Evolutionary conservation across 352 stramenopile species (phyloP).

Genomic region (Globisporangium radiosum): DNA sequence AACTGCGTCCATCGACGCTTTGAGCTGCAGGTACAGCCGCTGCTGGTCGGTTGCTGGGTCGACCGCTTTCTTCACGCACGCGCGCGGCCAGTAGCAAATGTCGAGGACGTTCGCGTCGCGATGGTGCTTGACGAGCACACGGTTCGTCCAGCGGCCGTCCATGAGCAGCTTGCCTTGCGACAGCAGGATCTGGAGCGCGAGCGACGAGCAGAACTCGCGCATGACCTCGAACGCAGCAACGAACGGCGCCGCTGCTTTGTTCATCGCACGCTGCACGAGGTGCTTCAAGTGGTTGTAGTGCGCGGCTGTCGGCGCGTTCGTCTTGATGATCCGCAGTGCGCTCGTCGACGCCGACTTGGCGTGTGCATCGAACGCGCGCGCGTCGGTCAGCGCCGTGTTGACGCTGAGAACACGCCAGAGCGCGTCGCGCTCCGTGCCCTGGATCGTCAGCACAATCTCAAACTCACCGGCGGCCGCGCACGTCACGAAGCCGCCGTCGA

Average conservation of each 20-base stretch:
- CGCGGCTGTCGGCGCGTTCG: conserved; percentile 52
- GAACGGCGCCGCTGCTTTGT: conserved; percentile 74
- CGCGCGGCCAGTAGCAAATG: conserved; percentile 79
- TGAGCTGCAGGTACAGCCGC: conserved; percentile 48
- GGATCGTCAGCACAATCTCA: conserved; percentile 78
- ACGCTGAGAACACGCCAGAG: conserved; percentile 79
- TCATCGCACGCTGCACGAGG: conserved; percentile 80
- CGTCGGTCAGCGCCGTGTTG: conserved; percentile 66
- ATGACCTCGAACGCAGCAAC: conserved; percentile 77
- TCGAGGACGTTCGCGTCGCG: conserved; percentile 73
- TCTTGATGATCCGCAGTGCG: conserved; percentile 70
- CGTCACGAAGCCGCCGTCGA: conserved; percentile 74
- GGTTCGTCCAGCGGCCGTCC: conserved; percentile 76
- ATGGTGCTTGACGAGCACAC: conserved; percentile 73
- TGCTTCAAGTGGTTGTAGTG: conserved; percentile 85
- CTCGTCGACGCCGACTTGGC: conserved; percentile 53
- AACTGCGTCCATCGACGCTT: conserved; percentile 23
- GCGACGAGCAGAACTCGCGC: conserved; percentile 75
- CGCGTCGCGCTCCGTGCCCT: conserved; percentile 67
- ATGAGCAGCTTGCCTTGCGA: conserved; percentile 72
- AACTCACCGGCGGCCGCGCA: conserved; percentile 75
- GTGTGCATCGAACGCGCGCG: conserved; percentile 46
- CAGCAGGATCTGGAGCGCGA: conserved; percentile 70
- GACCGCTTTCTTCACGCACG: conserved; percentile 50
- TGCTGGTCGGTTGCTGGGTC: conserved; percentile 55